Percentiles rank a stretch among this genome's conserved stretches.
Evolutionary conservation across 768 basidiomycete species (phyloP).

Genomic region (Auriscalpium orientale): DNA sequence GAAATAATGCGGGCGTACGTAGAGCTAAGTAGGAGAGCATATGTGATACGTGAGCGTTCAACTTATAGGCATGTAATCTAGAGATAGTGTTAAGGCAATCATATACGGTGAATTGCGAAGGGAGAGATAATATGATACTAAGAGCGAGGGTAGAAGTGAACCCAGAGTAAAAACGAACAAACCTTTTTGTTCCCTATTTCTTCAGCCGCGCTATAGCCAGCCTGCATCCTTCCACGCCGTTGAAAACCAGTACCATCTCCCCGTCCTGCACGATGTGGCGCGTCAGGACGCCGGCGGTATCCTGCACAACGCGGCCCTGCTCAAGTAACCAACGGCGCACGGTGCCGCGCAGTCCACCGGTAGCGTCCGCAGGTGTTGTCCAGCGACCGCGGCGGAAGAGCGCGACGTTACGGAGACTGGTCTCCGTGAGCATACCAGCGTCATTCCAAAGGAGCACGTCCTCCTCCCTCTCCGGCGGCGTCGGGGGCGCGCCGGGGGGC

Average conservation of each 20-base stretch:
- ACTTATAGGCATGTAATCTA: no score
- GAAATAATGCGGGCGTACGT: no score
- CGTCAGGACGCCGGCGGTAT: conserved; percentile 1
- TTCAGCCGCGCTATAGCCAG: conserved; percentile 26
- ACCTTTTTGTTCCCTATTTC: not conserved
- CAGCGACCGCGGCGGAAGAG: conserved; percentile 49
- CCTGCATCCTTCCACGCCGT: conserved; percentile 64
- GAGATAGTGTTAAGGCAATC: no score
- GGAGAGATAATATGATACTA: no score
- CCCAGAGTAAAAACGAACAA: no score
- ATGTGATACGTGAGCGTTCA: no score
- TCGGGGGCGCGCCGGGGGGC: conserved; percentile 3
- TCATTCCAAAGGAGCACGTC: conserved; percentile 65
- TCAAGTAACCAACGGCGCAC: conserved; percentile 63
- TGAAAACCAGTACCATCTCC: conserved; percentile 64
- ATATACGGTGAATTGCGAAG: no score
- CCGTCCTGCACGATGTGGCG: conserved; percentile 35
- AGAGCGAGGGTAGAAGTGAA: no score
- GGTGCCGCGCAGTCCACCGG: conserved; percentile 70
- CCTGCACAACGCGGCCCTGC: conserved; percentile 42
- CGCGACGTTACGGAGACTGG: conserved; percentile 67
- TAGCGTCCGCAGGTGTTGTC: conserved; percentile 54
- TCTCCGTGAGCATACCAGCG: conserved; percentile 46
- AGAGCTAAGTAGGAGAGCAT: no score
- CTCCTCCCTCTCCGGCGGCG: conserved; percentile 8